These are phyloP conservation scores for Paecilomyces dactylethromorphus DNA, from an alignment of 2,329 filamentous ascomycete species.

Conservation along the genomic window DNA sequence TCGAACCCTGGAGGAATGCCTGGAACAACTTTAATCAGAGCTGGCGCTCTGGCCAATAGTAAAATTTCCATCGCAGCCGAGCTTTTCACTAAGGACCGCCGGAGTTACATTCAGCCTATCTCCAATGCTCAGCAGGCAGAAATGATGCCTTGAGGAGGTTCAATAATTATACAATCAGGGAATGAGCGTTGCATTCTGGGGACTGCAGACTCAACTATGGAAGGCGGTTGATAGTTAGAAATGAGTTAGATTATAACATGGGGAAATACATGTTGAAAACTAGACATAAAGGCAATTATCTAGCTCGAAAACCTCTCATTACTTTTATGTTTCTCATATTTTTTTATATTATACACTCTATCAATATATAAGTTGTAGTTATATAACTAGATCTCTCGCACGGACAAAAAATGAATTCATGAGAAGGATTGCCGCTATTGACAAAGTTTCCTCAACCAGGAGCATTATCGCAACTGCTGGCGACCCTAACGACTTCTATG, in stretches of 20 bases:
- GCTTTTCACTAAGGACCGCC: background rate
- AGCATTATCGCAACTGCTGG: background rate
- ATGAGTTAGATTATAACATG: too few species aligned
- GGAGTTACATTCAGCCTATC: background rate
- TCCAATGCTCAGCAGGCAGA: background rate
- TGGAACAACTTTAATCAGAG: background rate
- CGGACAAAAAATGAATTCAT: background rate
- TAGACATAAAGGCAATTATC: too few species aligned
- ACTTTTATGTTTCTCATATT: too few species aligned
- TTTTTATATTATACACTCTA: too few species aligned
- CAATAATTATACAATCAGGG: background rate
- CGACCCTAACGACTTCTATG: background rate
- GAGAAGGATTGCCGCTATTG: too few species aligned
- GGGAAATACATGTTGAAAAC: too few species aligned
- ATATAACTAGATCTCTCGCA: background rate
- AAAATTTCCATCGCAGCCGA: background rate
- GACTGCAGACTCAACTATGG: background rate
- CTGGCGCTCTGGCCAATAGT: background rate
- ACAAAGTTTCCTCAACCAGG: background rate
- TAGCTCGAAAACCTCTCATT: too few species aligned
- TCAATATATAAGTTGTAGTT: too few species aligned
- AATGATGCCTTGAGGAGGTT: background rate
- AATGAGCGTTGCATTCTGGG: background rate
- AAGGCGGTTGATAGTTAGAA: too few species aligned
- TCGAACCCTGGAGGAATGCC: background rate